Evolutionary conservation across 2,329 filamentous ascomycete genomes (phyloP).

Genomic region (Cytospora mali): DNA sequence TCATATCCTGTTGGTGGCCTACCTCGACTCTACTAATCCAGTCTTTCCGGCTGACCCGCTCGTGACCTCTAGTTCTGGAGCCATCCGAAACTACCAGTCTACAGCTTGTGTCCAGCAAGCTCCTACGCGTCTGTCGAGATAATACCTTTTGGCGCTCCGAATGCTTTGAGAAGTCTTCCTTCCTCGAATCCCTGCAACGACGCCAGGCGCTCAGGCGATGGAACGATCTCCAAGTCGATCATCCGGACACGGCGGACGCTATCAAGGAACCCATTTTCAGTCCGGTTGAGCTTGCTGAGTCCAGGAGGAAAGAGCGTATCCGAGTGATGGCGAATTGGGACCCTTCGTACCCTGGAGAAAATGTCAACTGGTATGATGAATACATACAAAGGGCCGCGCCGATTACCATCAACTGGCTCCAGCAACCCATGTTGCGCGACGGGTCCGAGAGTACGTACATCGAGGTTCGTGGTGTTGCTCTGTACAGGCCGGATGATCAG

Average conservation of each 20-base stretch:
- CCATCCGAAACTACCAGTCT: constrained; percentile 65
- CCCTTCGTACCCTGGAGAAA: constrained; percentile 71
- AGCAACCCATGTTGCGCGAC: constrained; percentile 56
- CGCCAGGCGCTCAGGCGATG: constrained; percentile 46
- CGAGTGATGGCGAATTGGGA: constrained; percentile 81
- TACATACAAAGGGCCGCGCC: constrained; percentile 81
- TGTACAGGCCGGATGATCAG: constrained; percentile 60
- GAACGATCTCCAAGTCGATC: constrained; percentile 30
- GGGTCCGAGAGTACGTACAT: constrained; percentile 49
- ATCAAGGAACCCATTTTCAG: not conserved
- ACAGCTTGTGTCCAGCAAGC: constrained; percentile 68
- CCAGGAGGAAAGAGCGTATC: constrained; percentile 45
- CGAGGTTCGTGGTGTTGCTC: constrained; percentile 73
- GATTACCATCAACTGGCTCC: constrained; percentile 75
- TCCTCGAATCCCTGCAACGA: constrained; percentile 63
- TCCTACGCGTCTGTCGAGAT: constrained; percentile 71
- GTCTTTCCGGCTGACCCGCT: constrained; percentile 19
- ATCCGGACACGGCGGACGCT: not conserved
- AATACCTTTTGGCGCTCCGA: constrained; percentile 74
- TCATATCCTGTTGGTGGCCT: constrained; percentile 59
- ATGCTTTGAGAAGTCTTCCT: constrained; percentile 72
- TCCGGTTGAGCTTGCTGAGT: not conserved
- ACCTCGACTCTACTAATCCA: not conserved
- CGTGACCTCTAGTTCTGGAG: constrained; percentile 56
- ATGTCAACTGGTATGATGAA: constrained; percentile 83